phyloP scores from a whole-genome alignment of 257 asterid species.

The Apocynum venetum region DNA sequence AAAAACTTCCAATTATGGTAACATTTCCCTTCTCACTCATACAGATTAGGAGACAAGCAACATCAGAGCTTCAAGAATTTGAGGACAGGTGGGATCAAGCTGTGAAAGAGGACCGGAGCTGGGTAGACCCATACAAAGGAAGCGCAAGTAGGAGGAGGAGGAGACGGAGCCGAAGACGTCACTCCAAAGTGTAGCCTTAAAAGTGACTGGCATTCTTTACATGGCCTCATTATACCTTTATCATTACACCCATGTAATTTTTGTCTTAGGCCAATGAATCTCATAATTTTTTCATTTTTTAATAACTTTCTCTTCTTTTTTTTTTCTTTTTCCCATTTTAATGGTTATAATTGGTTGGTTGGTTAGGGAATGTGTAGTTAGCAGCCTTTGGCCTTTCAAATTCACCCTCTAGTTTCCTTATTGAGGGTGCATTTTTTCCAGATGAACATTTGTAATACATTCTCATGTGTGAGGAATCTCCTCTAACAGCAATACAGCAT shows the following conservation, averaged over 20 bases:
- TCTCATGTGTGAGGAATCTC: too few species aligned
- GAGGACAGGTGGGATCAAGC: conserved; percentile 85
- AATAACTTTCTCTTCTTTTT: neutral
- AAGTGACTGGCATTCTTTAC: neutral
- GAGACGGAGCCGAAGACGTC: conserved; percentile 25
- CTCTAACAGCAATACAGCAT: too few species aligned
- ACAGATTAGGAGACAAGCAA: conserved; percentile 75
- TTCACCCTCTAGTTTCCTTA: too few species aligned
- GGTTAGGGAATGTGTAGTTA: neutral
- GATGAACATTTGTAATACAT: too few species aligned
- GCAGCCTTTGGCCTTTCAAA: too few species aligned
- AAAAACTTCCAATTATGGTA: neutral
- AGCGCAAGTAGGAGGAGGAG: conserved; percentile 22
- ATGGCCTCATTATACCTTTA: neutral
- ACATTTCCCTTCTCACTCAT: neutral
- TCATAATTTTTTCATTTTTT: conserved; percentile 24
- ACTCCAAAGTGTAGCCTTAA: conserved; percentile 22
- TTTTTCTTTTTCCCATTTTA: neutral
- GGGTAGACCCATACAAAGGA: conserved; percentile 68
- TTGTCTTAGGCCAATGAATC: conserved; percentile 15
- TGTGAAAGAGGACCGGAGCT: conserved; percentile 50
- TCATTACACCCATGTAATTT: conserved; percentile 19
- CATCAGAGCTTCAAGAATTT: conserved; percentile 57
- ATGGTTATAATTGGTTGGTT: neutral
- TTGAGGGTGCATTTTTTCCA: too few species aligned